A percentile compares a stretch with the other conserved stretches of the same genome.
These are phyloP conservation scores for Nowakowskiella sp. DNA, from an alignment of 192 early-diverging fungal species.

Conservation along the genomic window DNA sequence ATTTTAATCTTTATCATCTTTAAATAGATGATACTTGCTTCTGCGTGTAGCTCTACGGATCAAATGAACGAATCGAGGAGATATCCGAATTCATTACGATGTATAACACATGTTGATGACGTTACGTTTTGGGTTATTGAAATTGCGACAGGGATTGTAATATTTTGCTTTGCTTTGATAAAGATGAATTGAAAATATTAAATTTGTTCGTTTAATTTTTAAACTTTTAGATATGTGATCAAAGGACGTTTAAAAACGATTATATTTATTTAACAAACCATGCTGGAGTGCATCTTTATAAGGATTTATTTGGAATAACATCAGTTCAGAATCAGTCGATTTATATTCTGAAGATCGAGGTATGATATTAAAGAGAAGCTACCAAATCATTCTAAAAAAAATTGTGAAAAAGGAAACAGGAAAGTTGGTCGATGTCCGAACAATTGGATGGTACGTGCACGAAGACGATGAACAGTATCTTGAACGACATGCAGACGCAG, in stretches of 20 bases:
- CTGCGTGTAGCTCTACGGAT: constrained; percentile 35
- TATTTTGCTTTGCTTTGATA: neutral
- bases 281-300: constrained; percentile 57
- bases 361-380: constrained; percentile 11
- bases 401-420: constrained; percentile 37
- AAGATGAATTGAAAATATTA: constrained; percentile 6
- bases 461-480: constrained; percentile 59
- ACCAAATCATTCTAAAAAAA: neutral
- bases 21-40: constrained; percentile 50
- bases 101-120: constrained; percentile 47
- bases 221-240: constrained; percentile 49
- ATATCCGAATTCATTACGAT: constrained; percentile 43
- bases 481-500: constrained; percentile 32
- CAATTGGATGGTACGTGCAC: constrained; percentile 54
- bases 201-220: neutral
- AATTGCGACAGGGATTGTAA: constrained; percentile 36
- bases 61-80: constrained; percentile 17
- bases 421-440: constrained; percentile 42
- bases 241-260: constrained; percentile 45
- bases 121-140: constrained; percentile 60
- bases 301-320: constrained; percentile 54
- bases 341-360: constrained; percentile 54
- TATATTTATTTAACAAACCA: constrained; percentile 58
- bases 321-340: constrained; percentile 66
- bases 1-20: neutral